These are phyloP conservation scores for Verbena officinalis DNA, from an alignment of 257 asterid genomes.

Conservation along the genomic window DNA sequence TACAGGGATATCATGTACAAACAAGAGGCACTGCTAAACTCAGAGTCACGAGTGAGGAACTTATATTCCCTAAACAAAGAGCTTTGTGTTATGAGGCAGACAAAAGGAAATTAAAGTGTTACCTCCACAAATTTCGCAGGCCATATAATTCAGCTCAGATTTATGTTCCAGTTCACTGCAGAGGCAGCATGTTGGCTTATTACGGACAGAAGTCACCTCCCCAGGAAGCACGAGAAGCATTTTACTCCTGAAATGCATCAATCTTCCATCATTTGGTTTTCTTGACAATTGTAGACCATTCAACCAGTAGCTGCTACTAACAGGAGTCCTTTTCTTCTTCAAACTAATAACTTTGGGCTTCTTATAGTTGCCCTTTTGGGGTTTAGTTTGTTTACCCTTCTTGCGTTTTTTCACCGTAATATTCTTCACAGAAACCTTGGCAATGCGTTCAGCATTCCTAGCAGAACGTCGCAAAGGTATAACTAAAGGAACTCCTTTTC, in stretches of 20 bases:
- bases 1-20: slow-evolving; percentile 12
- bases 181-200: slow-evolving; percentile 69
- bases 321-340: slow-evolving; percentile 65
- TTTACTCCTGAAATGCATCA: slow-evolving; percentile 53
- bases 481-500: slow-evolving; percentile 43
- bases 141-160: slow-evolving; percentile 61
- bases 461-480: slow-evolving; percentile 91
- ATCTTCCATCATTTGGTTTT: slow-evolving; percentile 64
- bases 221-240: slow-evolving; percentile 59
- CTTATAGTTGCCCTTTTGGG: slow-evolving; percentile 42
- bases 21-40: slow-evolving; percentile 20
- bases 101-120: slow-evolving; percentile 21
- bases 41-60: slow-evolving; percentile 1
- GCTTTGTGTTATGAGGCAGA: slow-evolving; percentile 26
- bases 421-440: slow-evolving; percentile 45
- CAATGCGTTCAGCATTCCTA: slow-evolving; percentile 59
- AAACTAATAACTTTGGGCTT: slow-evolving; percentile 41
- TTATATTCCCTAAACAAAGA: slow-evolving; percentile 11
- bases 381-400: slow-evolving; percentile 50
- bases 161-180: slow-evolving; percentile 69
- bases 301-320: slow-evolving; percentile 69
- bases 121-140: slow-evolving; percentile 93
- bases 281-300: slow-evolving; percentile 72
- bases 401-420: slow-evolving; percentile 51
- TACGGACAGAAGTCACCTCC: slow-evolving; percentile 35